Base-by-base conservation (phyloP, 768 basidiomycete genomes). In the Pulveroboletus sp. region DNA sequence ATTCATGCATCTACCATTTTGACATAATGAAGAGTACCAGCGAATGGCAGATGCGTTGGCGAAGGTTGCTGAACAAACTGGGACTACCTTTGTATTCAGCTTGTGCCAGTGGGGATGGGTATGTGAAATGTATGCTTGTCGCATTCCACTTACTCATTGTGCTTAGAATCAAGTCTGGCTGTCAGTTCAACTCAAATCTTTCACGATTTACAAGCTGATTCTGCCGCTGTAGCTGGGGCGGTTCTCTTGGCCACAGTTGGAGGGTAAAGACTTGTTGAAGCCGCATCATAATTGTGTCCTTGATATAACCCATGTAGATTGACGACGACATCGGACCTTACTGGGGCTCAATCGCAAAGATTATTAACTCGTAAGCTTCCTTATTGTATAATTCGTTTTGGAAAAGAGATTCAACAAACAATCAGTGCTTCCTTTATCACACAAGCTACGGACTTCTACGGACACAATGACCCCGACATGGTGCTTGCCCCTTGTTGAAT, bases 91-190 rank as follows among this genome's bases (percentile, higher is more conserved):
- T 35, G 60, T 82, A 11, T 81, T 80, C 45, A 83, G 82, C 31
- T 62, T 85, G 23, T 85, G 84, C 57, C 72, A 85, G 64, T 85
- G 84, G 84, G 84, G 84, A 27, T 69, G 75, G 63, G 84, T 84
- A 50, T 62, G 75, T 66, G 23, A 51, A 37, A 47, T 23, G 20
- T 33, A 6, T 21, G 12, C 14, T 38, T 39, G 39, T 37, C 14
- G 14, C 10, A 5, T 40, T 25, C 37, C 3, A 29, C 29, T 49
- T n/a, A 41, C 29, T 33, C 10, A 23, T 24, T n/a, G 40, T n/a
- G 17, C 20, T 33, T 46, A 81, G 79, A 73, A 69, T 56, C 76
- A 82, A 67, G 80, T 80, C 5, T 83, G 80, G 82, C 58, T 82
- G 40, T 85, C 78, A 77, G 83, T 20, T 64, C 59, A 49, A 52